Evolutionary conservation across 2,329 filamentous ascomycete genomes (phyloP).

Genomic region (Dryadomyces quercus-mongolicae): DNA sequence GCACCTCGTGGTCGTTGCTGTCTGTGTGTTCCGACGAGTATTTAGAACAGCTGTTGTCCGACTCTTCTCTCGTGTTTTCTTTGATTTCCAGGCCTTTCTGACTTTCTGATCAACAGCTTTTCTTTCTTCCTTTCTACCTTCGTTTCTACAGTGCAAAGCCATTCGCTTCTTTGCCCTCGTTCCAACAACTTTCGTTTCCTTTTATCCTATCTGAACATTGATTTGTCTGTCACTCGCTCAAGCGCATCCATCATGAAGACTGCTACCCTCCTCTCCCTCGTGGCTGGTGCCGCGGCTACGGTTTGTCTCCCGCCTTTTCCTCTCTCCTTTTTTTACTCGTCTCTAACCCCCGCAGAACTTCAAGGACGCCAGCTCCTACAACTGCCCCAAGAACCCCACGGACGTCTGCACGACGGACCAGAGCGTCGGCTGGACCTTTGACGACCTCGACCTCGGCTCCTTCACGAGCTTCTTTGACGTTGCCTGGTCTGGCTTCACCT

Average conservation of each 20-base stretch:
- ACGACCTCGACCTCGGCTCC: constrained; percentile 44
- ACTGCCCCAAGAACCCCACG: constrained; percentile 58
- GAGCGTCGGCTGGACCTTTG: constrained; percentile 60
- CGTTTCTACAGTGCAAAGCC: constrained; percentile 32
- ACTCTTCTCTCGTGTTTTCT: background rate
- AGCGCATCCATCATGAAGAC: constrained; percentile 35
- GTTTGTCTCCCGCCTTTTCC: constrained; percentile 11
- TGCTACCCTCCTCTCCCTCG: constrained; percentile 32
- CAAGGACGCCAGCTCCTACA: constrained; percentile 36
- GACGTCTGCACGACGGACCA: constrained; percentile 68
- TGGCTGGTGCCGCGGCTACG: constrained; percentile 38
- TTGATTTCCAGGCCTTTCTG: background rate
- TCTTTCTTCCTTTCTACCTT: constrained; percentile 1
- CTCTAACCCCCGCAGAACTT: constrained; percentile 10
- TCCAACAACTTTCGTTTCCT: constrained; percentile 15
- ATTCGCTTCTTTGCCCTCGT: constrained; percentile 43
- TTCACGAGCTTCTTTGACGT: constrained; percentile 62
- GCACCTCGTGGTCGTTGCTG: background rate
- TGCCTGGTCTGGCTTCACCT: constrained; percentile 61
- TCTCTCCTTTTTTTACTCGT: background rate
- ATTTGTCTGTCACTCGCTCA: constrained; percentile 7
- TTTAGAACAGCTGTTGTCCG: background rate
- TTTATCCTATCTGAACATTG: constrained; percentile 12
- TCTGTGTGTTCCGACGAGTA: background rate
- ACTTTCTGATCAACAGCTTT: background rate